Base-by-base conservation (phyloP, 441 rosid species). In the Syzygium malaccense region DNA sequence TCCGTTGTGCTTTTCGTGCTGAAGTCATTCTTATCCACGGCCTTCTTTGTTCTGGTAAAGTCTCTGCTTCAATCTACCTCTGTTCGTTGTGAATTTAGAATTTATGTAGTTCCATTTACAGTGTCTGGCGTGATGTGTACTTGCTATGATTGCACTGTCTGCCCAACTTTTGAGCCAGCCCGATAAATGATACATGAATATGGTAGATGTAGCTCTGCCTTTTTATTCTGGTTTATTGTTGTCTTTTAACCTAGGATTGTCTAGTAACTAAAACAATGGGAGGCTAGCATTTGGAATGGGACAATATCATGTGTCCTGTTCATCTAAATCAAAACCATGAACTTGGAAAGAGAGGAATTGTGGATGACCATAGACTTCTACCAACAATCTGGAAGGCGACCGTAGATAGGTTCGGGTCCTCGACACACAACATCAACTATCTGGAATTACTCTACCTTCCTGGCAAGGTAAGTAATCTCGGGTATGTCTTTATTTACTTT, bases 21-120 rank as follows among this genome's bases (percentile, higher is more conserved):
- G 84, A 95, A 93, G 90, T 96, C 98, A 53, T 91, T 97, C 92
- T 89, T 98, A 37, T 98, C 99, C 23, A 96, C 98, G 5, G 96
- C 95, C 86, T 95, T 96, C 94, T 96, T 98, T 33, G 96, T 91
- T 33, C 89, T 96, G 98, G 99, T 98, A 95, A 48, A 58, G 28
- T 20, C 0, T 68, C 64, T 37, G 14, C 54, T 53, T 71, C 83
- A 28, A 14, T 33, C 78, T 49, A 3, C 51, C 49, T 11, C 58
- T 8, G 41, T 45, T 56, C 23, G 1, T 54, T 85, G 17, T 6
- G 2, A 23, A 30, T 6, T 85, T 30, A 53, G 55, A 15, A 55
- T n/a, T 85, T 51, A 41, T 53, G 55, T n/a, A n/a, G 15, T 53
- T 54, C 86, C 32, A 48, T 18, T 37, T 71, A 13, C 83, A 20